Evolutionary conservation across 2,329 filamentous ascomycete species (phyloP), one percentile per base, ranked within the genome.

Genomic region (Ampelomyces quisqualis): DNA sequence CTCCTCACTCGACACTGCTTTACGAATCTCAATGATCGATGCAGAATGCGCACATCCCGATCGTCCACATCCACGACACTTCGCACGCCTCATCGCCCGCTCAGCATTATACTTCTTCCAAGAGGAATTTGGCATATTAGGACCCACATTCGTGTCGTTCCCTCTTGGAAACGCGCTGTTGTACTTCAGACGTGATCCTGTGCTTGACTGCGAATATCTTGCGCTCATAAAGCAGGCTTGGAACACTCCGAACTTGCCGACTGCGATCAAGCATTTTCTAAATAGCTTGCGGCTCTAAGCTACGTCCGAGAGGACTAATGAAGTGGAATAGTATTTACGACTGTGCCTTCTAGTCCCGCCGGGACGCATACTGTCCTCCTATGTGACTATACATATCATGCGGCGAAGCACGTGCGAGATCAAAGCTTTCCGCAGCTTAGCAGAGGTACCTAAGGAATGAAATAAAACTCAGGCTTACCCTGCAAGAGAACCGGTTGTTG

Each of bases 61-160:
- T 9, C 49, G 55, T 5, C 54, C 49, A 2, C 53, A 58, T 8
- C 51, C 57, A 2, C 53, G 55, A 4, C 26, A 40, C 2, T 65
- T 56, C 21, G 60, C 60, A 1, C 50, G 55, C 2, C 50, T 53
- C 5, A 59, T 65, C 7, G 38, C 49, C 6, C 51, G 54, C 5
- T 52, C 55, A 3, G 46, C 51, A 2, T 21, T 41, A 4, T 62
- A 60, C 34, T 59, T 63, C 21, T 54, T 64, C 22, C 38, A 47
- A n/a, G 46, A 50, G 17, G 28, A 52, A 1, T 45, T 47, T 7
- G 60, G 60, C 0, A 34, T 58, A 0, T 55, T 47, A 11, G 60
- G 60, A 2, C 42, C 55, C 0, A 47, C 46, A 5, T 43, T 43
- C 4, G 40, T 56, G 1, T 48, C 57, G 1, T 62, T 62, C 18